Percentiles rank a stretch among this genome's conserved stretches.
These are phyloP conservation scores for Meyerozyma elateridarum DNA, from an alignment of 1,139 yeast genomes.

Conservation along the genomic window DNA sequence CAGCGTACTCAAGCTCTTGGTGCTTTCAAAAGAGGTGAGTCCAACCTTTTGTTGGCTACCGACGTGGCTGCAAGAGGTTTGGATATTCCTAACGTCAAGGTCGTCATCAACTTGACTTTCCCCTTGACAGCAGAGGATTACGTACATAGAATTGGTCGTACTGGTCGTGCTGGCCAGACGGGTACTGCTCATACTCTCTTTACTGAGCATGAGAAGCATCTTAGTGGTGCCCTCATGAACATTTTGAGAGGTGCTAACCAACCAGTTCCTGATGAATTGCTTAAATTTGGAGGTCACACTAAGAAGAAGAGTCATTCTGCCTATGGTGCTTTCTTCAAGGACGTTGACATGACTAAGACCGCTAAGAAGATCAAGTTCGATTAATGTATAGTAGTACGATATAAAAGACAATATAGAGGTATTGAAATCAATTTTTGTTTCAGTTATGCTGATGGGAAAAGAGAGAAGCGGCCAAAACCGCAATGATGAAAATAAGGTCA, in stretches of 20 bases:
- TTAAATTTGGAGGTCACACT: constrained; percentile 95
- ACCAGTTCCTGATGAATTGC: constrained; percentile 92
- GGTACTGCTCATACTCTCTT: constrained; percentile 94
- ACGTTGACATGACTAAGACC: constrained; percentile 80
- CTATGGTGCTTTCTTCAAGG: constrained; percentile 93
- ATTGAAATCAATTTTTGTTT: too few relatives aligned
- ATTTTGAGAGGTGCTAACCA: constrained; percentile 92
- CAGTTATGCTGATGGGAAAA: too few relatives aligned
- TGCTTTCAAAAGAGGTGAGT: constrained; percentile 76
- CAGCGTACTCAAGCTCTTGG: constrained; percentile 88
- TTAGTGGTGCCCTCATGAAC: constrained; percentile 91
- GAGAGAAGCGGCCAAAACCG: too few relatives aligned
- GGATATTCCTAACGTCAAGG: constrained; percentile 95
- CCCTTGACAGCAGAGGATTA: constrained; percentile 97
- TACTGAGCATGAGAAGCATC: constrained; percentile 95
- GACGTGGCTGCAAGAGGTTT: constrained; percentile 99
- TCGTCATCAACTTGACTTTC: constrained; percentile 92
- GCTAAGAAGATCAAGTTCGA: constrained; percentile 90
- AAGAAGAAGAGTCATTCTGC: constrained; percentile 96
- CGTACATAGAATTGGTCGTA: constrained; percentile 97
- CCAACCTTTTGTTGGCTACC: constrained; percentile 81
- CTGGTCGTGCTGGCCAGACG: constrained; percentile 96
- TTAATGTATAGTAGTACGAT: too few relatives aligned
- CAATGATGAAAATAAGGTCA: too few relatives aligned
- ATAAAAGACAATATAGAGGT: too few relatives aligned